phyloP scores from a whole-genome alignment of 495 filamentous ascomycete species.

The Oidiodendron maius region DNA sequence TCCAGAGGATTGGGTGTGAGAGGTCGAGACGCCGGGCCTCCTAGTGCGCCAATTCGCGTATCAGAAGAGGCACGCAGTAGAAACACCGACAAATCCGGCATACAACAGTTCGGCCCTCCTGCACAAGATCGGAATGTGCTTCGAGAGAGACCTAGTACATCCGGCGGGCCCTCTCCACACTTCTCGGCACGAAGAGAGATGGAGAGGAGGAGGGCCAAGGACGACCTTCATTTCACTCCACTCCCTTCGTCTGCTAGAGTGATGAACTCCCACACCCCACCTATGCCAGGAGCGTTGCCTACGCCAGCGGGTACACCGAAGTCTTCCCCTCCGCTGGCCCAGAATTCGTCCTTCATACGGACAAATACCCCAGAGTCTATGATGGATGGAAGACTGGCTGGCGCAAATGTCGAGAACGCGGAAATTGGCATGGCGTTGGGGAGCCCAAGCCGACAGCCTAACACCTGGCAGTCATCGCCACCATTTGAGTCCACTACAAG shows the following conservation, averaged over 20 bases:
- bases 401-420: slow-evolving; percentile 5
- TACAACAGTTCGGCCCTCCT: slow-evolving; percentile 7
- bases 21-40: slow-evolving; percentile 19
- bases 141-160: slow-evolving; percentile 21
- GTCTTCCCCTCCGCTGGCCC: slow-evolving; percentile 18
- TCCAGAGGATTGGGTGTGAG: slow-evolving; percentile 11
- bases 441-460: slow-evolving; percentile 36
- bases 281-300: slow-evolving; percentile 30
- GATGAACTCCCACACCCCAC: slow-evolving; percentile 25
- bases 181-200: slow-evolving; percentile 12
- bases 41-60: slow-evolving; percentile 22
- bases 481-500: slow-evolving; percentile 19
- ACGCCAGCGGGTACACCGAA: slow-evolving; percentile 38
- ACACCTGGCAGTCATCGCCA: slow-evolving; percentile 12
- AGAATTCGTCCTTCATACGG: slow-evolving; percentile 20
- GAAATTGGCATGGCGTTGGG: slow-evolving; percentile 55
- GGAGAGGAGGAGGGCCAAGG: slow-evolving; percentile 35
- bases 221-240: slow-evolving; percentile 40
- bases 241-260: slow-evolving; percentile 14
- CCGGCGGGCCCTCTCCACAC: slow-evolving; percentile 12
- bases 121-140: slow-evolving; percentile 9
- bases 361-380: slow-evolving; percentile 36
- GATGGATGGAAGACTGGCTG: slow-evolving; percentile 20
- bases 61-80: slow-evolving; percentile 22
- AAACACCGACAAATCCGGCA: slow-evolving; percentile 2